Base-by-base conservation (phyloP, 768 basidiomycete species). In the Thelephora ganbajun region DNA sequence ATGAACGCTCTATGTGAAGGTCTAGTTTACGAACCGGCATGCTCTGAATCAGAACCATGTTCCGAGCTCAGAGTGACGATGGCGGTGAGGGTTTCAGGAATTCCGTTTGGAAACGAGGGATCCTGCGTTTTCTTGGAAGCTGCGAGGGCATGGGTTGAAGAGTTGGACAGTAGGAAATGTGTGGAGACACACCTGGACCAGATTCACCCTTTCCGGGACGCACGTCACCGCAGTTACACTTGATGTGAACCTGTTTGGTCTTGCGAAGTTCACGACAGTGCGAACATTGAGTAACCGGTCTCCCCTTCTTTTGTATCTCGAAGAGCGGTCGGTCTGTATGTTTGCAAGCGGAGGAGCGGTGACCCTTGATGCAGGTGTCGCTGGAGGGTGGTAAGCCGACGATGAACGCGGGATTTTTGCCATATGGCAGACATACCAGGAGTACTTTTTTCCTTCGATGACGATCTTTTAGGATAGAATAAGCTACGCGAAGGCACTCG, bases 321-420 rank as follows among this genome's bases (percentile, higher is more conserved):
- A 81, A 91, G 45, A 94, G 71, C 34, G 89, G 83, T 36, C 91
- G 76, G 61, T 91, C 87, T 46, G 78, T 83, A 61, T 94, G 91
- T 59, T 79, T 81, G 67, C 91, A 94, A 26, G 79, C 74, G 13
- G 87, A 88, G 13, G 90, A 92, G 44, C 91, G 78, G 65, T 94
- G 90, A 14, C 90, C 91, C 66, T 91, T 91, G 65, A 92, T 92
- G 68, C 91, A 94, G 54, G 87, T 84, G 69, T 86, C 86, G 63
- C 89, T 90, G 56, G 19, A 42, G 35, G 50, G 44, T 41, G 6
- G 43, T n/a, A 18, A 34, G n/a, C 23, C 46, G 45, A 33, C 51
- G 46, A 45, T 26, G 41, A 43, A 36, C 36, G 48, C 48, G 26
- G 26, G 26, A 30, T 30, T 30, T 30, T 30, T 30, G 26, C 26